Percentiles rank a stretch among this genome's conserved stretches.
phyloP scores from a whole-genome alignment of 768 basidiomycete species.

The Galerina marginata region DNA sequence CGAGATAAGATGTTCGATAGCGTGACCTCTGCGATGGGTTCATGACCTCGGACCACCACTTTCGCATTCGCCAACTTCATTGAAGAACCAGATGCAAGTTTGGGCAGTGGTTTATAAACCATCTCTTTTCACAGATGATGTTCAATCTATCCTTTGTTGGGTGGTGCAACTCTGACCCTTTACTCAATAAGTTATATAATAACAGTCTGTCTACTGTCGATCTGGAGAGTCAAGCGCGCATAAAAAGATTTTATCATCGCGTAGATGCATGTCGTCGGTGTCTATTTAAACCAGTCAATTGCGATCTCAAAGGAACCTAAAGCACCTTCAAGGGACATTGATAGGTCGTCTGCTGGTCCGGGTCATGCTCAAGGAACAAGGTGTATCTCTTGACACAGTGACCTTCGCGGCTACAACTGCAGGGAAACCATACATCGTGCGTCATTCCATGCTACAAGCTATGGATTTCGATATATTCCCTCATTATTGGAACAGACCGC shows the following conservation, averaged over 20 bases:
- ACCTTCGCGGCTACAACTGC: constrained; percentile 60
- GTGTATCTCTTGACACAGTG: constrained; percentile 52
- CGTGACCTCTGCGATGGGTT: background rate
- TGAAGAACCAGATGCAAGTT: constrained; percentile 40
- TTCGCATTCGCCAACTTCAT: constrained; percentile 13
- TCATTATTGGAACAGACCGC: constrained; percentile 41
- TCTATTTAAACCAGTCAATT: background rate
- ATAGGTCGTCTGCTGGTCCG: constrained; percentile 78
- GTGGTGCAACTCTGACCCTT: constrained; percentile 10
- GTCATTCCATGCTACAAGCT: constrained; percentile 27
- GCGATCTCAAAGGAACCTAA: background rate
- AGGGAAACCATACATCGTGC: constrained; percentile 80
- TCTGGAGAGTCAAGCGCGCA: constrained; percentile 54
- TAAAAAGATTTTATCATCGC: constrained; percentile 70
- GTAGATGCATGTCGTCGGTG: constrained; percentile 77
- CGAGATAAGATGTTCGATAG: background rate
- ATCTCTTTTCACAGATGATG: constrained; percentile 45
- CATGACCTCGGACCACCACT: constrained; percentile 3
- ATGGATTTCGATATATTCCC: background rate
- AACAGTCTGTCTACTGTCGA: constrained; percentile 64
- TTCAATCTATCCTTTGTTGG: constrained; percentile 24
- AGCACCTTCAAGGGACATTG: constrained; percentile 60
- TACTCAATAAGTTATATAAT: constrained; percentile 61
- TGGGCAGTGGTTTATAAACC: constrained; percentile 51
- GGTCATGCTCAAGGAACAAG: constrained; percentile 63